Conservation (phyloP, 2,329 filamentous ascomycete genomes). For the Ceratocystis cubensis region DNA sequence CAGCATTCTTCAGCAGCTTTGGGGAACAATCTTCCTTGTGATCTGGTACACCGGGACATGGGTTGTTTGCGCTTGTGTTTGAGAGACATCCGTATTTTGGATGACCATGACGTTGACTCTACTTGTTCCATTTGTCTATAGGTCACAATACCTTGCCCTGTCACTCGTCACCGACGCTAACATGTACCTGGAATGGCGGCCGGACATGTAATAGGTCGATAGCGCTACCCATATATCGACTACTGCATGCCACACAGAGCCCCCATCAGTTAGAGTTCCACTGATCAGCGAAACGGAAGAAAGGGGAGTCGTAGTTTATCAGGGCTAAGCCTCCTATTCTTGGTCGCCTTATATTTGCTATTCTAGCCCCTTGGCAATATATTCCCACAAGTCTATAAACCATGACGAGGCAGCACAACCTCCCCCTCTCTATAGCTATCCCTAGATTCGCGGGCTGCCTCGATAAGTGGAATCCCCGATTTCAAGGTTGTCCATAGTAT, state of each 20-base stretch:
- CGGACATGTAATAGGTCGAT: neutral
- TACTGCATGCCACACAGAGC: neutral
- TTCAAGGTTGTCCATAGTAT: neutral
- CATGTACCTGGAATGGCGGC: neutral
- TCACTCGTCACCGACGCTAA: neutral
- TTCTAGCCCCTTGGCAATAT: neutral
- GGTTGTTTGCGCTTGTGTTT: neutral
- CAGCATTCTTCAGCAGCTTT: neutral
- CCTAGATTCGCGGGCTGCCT: conserved; percentile 2
- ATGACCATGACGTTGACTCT: neutral
- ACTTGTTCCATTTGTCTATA: neutral
- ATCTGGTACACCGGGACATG: neutral
- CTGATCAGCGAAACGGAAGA: neutral
- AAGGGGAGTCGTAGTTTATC: neutral
- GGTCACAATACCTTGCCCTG: neutral
- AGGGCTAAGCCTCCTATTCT: neutral
- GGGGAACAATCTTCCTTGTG: neutral
- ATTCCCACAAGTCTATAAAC: neutral
- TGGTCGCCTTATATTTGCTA: neutral
- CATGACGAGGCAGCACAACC: neutral
- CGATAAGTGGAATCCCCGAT: neutral
- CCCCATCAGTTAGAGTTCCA: neutral
- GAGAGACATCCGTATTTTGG: neutral
- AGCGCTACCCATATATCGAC: neutral
- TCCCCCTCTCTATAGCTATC: neutral